Base-by-base conservation (phyloP, 495 filamentous ascomycete species). In the Podospora fimiseda region DNA sequence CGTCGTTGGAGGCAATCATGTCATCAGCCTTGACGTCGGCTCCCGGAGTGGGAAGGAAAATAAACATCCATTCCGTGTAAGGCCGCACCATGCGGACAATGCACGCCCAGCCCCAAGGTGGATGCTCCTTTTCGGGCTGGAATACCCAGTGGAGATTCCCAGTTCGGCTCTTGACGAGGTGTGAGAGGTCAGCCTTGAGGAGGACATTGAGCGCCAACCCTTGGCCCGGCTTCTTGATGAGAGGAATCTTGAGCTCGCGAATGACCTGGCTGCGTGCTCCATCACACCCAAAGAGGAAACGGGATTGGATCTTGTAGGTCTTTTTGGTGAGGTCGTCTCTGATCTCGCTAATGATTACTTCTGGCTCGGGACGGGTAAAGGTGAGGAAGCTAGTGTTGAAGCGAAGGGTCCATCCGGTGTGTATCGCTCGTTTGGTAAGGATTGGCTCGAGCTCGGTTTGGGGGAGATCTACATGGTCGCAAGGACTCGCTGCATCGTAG, bases 221-320 rank as follows among this genome's bases (percentile, higher is more conserved):
- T 48, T 80, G 76, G 1, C 75, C 74, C 0, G 78, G 78, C 50
- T 75, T 69, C 49, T 74, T 72, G 37, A 71, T 64, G 39, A 82
- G 62, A 1, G 76, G 75, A 18, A 80, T 69, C 9, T 66, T 56
- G 0, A 79, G 59, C 58, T 77, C 71, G 15, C 70, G 63, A 6
- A 80, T 61, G n/a, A 84, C 68, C 27, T 69, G 65, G 53, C 75
- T 79, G 13, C 75, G 62, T 0, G 75, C 80, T 2, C 80, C 81
- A 50, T 84, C 81, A 14, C 74, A 75, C 0, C 80, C 81, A 51
- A 82, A 81, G 1, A 84, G 62, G 52, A 78, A 86, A 22, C 70
- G 73, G 4, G 75, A 74, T 16, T 69, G 63, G 23, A 82, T 72
- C 2, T 63, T 60, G 59, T 80, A 79, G 24, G 66, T 63, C 2